Percentiles rank a stretch among this genome's conserved stretches.
Conservation (phyloP, 495 filamentous ascomycete genomes). For the Penicillium macrosclerotiorum region DNA sequence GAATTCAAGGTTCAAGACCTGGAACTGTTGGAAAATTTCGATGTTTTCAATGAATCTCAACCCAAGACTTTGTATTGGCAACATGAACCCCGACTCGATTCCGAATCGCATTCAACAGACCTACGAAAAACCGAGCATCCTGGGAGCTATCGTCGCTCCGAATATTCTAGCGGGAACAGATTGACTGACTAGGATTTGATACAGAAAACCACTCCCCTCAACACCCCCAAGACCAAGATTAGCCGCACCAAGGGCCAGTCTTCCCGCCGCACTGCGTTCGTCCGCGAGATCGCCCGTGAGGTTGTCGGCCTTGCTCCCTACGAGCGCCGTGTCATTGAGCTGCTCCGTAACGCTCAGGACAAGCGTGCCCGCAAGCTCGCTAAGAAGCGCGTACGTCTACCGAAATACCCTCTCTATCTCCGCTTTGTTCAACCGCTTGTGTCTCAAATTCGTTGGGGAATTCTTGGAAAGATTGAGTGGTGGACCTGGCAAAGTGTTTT, state of each 20-base stretch:
- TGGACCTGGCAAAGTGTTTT: neutral
- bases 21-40: constrained; percentile 11
- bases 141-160: neutral
- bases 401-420: neutral
- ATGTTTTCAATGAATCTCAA: constrained; percentile 4
- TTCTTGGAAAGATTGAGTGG: neutral
- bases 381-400: constrained; percentile 85
- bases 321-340: constrained; percentile 97
- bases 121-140: constrained; percentile 5
- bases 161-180: neutral
- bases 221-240: constrained; percentile 78
- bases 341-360: constrained; percentile 97
- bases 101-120: constrained; percentile 4
- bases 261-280: constrained; percentile 90
- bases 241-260: constrained; percentile 87
- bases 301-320: constrained; percentile 90
- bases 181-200: constrained; percentile 37
- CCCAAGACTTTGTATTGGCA: constrained; percentile 2
- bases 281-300: constrained; percentile 92
- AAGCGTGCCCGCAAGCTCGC: constrained; percentile 98
- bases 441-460: neutral
- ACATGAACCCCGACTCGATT: constrained; percentile 11
- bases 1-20: neutral
- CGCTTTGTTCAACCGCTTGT: neutral
- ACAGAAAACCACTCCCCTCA: constrained; percentile 87